Evolutionary conservation across 257 asterid genomes (phyloP).

Genomic region (Henckelia pumila): DNA sequence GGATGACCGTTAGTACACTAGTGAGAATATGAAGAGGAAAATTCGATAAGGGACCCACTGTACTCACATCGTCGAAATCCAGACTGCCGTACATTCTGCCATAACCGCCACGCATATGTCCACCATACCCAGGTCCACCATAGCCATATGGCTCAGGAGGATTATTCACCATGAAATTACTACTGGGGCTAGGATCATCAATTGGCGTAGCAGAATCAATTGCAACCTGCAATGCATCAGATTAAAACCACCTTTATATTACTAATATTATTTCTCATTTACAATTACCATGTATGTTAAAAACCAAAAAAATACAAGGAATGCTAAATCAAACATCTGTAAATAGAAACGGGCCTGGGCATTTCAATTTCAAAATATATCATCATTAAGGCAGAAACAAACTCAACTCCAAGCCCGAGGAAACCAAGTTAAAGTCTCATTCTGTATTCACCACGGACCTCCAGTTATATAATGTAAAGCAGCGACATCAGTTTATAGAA

Average conservation of each 20-base stretch:
- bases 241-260: slow-evolving; percentile 3
- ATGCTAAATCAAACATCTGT: background rate
- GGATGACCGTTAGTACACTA: slow-evolving; percentile 14
- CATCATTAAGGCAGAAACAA: background rate
- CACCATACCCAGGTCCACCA: slow-evolving; percentile 79
- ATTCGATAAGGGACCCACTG: background rate
- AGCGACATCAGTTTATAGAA: background rate
- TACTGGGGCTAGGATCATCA: slow-evolving; percentile 91
- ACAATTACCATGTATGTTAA: background rate
- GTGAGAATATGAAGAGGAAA: background rate
- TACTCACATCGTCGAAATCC: slow-evolving; percentile 92
- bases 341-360: background rate
- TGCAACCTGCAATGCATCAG: slow-evolving; percentile 62
- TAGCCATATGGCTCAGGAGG: slow-evolving; percentile 83
- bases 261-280: background rate
- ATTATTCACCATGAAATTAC: slow-evolving; percentile 53
- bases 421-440: background rate
- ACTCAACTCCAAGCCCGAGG: background rate
- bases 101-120: slow-evolving; percentile 66
- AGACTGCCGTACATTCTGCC: slow-evolving; percentile 87
- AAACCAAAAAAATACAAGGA: too few relatives aligned
- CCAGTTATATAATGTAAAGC: background rate
- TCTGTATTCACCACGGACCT: background rate
- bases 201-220: slow-evolving; percentile 97
- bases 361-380: background rate